Evolutionary conservation across 352 stramenopile species (phyloP).

Genomic region (Phytophthora rubi): DNA sequence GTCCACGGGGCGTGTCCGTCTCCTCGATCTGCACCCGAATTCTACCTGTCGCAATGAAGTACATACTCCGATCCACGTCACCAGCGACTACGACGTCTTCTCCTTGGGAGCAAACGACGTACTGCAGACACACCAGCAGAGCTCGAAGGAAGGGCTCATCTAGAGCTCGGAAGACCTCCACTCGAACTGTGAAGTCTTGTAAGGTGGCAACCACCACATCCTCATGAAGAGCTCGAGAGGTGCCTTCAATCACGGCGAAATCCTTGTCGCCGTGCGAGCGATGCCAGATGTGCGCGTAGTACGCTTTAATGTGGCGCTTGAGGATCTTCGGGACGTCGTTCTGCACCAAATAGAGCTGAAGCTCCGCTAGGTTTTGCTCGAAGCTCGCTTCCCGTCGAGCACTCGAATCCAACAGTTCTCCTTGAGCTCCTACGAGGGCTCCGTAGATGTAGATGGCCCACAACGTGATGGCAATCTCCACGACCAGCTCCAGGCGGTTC

Average conservation of each 20-base stretch:
- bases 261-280: slow-evolving; percentile 50
- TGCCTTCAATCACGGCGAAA: slow-evolving; percentile 41
- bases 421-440: slow-evolving; percentile 54
- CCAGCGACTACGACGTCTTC: slow-evolving; percentile 64
- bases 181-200: slow-evolving; percentile 47
- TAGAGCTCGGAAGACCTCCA: slow-evolving; percentile 52
- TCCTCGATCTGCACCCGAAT: slow-evolving; percentile 57
- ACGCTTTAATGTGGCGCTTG: slow-evolving; percentile 70
- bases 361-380: slow-evolving; percentile 58
- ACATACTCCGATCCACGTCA: slow-evolving; percentile 71
- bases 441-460: slow-evolving; percentile 68
- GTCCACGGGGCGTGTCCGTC: slow-evolving; percentile 51
- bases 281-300: slow-evolving; percentile 61
- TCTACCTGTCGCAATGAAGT: slow-evolving; percentile 33
- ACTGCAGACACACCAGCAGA: slow-evolving; percentile 55
- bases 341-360: slow-evolving; percentile 66
- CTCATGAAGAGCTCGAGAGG: slow-evolving; percentile 54
- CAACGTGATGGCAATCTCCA: slow-evolving; percentile 56
- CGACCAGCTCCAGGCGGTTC: slow-evolving; percentile 55
- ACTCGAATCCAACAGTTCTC: slow-evolving; percentile 51
- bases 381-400: slow-evolving; percentile 49
- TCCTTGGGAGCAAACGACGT: slow-evolving; percentile 59
- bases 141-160: slow-evolving; percentile 60
- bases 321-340: slow-evolving; percentile 64
- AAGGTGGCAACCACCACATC: slow-evolving; percentile 59